phyloP scores from a whole-genome alignment of 1,284 basidiomycete genomes.

The Stygiomarasmius scandens region DNA sequence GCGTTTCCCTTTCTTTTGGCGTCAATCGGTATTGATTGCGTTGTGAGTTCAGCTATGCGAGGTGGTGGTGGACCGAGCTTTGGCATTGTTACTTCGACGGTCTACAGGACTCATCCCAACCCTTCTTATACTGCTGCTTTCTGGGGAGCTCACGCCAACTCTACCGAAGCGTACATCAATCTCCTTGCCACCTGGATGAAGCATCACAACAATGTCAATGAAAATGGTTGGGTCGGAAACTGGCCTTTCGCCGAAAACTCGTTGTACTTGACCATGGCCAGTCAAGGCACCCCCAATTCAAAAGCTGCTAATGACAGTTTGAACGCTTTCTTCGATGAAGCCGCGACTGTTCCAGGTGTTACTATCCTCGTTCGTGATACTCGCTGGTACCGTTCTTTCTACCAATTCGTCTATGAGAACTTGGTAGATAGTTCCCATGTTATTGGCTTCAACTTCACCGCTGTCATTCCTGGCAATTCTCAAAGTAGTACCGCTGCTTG shows the following conservation, averaged over 20 bases:
- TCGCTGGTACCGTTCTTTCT: neutral
- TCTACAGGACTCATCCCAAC: conserved; percentile 11
- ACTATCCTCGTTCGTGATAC: neutral
- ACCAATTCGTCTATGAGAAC: conserved; percentile 7
- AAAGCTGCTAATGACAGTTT: conserved; percentile 7
- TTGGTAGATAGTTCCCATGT: conserved; percentile 6
- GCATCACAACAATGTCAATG: conserved; percentile 27
- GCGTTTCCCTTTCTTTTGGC: neutral
- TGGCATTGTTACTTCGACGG: conserved; percentile 3
- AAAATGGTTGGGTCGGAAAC: conserved; percentile 29
- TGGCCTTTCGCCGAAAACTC: conserved; percentile 16
- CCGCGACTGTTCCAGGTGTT: neutral
- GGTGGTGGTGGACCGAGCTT: conserved; percentile 10
- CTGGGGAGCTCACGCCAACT: neutral
- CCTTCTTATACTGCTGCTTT: conserved; percentile 3
- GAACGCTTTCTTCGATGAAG: conserved; percentile 7
- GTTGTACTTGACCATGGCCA: conserved; percentile 10
- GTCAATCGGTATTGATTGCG: neutral
- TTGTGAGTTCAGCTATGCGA: conserved; percentile 5
- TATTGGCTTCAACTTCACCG: conserved; percentile 12
- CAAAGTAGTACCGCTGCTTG: conserved; percentile 1
- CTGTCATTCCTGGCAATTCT: neutral
- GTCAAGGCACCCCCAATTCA: conserved; percentile 9
- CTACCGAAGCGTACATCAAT: neutral
- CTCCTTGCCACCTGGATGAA: conserved; percentile 13